Evolutionary conservation across 768 basidiomycete species (phyloP).

Genomic region (Tylopilus balloui): DNA sequence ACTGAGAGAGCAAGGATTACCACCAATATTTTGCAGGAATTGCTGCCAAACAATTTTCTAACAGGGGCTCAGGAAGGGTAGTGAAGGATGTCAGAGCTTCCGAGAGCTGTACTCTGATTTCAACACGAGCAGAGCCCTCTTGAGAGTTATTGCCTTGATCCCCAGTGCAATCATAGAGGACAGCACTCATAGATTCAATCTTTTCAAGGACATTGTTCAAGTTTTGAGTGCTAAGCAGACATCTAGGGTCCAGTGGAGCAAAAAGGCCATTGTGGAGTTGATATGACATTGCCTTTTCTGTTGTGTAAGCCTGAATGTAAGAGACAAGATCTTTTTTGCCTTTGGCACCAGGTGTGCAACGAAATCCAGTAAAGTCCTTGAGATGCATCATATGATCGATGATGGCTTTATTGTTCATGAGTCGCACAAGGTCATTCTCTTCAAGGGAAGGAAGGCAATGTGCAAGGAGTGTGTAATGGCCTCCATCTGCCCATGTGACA

Average conservation of each 20-base stretch:
- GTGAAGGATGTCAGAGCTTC: not conserved
- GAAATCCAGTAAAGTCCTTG: conserved; percentile 4
- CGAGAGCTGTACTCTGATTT: not conserved
- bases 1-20: not conserved
- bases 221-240: too few relatives aligned
- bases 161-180: not conserved
- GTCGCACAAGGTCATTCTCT: accelerated
- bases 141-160: not conserved
- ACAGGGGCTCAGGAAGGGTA: too few relatives aligned
- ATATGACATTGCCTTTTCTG: conserved; percentile 4
- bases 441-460: not conserved
- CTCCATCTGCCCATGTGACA: not conserved
- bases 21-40: conserved; percentile 1
- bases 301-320: conserved; percentile 11
- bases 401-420: accelerated
- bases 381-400: conserved; percentile 1
- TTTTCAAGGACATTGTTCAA: too few relatives aligned
- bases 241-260: too few relatives aligned
- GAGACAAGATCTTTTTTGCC: not conserved
- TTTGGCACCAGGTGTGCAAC: too few relatives aligned
- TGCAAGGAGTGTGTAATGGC: not conserved
- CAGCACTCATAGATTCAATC: too few relatives aligned
- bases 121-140: conserved; percentile 2
- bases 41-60: too few relatives aligned
- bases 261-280: conserved; percentile 9